Conservation (phyloP, 306 rosid genomes). For the Cicer bijugum region DNA sequence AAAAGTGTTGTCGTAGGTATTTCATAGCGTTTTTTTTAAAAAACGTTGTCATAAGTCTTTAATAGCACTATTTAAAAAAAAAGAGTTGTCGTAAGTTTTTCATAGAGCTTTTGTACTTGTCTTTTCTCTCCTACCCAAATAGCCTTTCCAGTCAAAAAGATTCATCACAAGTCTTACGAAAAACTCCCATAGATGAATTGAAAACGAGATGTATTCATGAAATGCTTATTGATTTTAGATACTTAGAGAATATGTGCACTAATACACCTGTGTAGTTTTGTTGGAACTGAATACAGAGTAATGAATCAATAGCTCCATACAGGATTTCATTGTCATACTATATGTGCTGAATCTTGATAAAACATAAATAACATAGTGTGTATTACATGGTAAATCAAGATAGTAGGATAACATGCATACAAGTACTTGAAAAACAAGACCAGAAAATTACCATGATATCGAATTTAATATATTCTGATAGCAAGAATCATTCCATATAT, state of each 20-base stretch:
- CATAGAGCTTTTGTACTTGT: too few relatives aligned
- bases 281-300: background rate
- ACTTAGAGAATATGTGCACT: background rate
- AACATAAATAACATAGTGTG: conserved; percentile 33
- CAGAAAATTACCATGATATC: too few relatives aligned
- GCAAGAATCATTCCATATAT: too few relatives aligned
- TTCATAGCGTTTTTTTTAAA: too few relatives aligned
- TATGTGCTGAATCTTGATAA: conserved; percentile 26
- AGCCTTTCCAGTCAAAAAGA: background rate
- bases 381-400: background rate
- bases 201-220: conserved; percentile 26
- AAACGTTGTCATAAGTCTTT: too few relatives aligned
- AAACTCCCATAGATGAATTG: conserved; percentile 33
- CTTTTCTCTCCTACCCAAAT: background rate
- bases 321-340: conserved; percentile 30
- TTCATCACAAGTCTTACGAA: background rate
- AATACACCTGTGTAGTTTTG: background rate
- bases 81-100: too few relatives aligned
- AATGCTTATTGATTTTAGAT: conserved; percentile 9
- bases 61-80: too few relatives aligned
- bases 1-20: too few relatives aligned
- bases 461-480: too few relatives aligned
- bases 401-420: too few relatives aligned
- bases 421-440: too few relatives aligned
- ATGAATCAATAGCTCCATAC: conserved; percentile 14